phyloP scores from a whole-genome alignment of 306 rosid genomes.

The Begonia peltatifolia region DNA sequence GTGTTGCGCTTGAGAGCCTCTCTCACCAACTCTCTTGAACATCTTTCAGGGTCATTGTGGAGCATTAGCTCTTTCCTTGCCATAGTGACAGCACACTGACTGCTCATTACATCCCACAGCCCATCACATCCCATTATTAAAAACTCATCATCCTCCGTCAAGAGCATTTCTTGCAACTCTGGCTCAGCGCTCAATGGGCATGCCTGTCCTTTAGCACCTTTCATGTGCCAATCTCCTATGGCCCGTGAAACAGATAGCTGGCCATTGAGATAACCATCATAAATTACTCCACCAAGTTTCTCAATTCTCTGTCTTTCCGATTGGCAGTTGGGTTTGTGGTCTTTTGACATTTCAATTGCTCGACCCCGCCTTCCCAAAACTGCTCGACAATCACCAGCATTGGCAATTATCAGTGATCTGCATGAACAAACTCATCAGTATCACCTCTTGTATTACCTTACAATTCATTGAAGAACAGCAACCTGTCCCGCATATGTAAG shows the following conservation, averaged over 20 bases:
- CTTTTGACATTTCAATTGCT: slow-evolving; percentile 56
- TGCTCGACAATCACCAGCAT: slow-evolving; percentile 61
- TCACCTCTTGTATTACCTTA: not conserved
- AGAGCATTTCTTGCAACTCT: slow-evolving; percentile 46
- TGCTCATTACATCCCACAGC: slow-evolving; percentile 90
- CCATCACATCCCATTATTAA: slow-evolving; percentile 84
- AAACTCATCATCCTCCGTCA: slow-evolving; percentile 68
- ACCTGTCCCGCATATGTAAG: too few relatives aligned
- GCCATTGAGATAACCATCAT: slow-evolving; percentile 66
- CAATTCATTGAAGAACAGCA: too few relatives aligned
- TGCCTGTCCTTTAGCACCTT: slow-evolving; percentile 64
- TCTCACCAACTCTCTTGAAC: slow-evolving; percentile 69
- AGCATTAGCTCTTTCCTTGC: slow-evolving; percentile 74
- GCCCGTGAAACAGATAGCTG: slow-evolving; percentile 67
- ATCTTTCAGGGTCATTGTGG: slow-evolving; percentile 73
- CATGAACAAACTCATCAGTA: slow-evolving; percentile 9
- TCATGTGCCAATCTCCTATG: slow-evolving; percentile 89
- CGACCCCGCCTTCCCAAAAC: slow-evolving; percentile 63
- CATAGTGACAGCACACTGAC: slow-evolving; percentile 68
- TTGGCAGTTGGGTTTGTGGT: slow-evolving; percentile 52
- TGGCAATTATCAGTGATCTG: slow-evolving; percentile 54
- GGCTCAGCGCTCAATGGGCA: slow-evolving; percentile 75
- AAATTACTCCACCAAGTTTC: slow-evolving; percentile 62
- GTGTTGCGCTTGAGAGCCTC: slow-evolving; percentile 86
- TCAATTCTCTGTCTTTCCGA: slow-evolving; percentile 53